These are phyloP conservation scores for Coleophoma cylindrospora DNA, from an alignment of 2,329 filamentous ascomycete species.

Conservation along the genomic window DNA sequence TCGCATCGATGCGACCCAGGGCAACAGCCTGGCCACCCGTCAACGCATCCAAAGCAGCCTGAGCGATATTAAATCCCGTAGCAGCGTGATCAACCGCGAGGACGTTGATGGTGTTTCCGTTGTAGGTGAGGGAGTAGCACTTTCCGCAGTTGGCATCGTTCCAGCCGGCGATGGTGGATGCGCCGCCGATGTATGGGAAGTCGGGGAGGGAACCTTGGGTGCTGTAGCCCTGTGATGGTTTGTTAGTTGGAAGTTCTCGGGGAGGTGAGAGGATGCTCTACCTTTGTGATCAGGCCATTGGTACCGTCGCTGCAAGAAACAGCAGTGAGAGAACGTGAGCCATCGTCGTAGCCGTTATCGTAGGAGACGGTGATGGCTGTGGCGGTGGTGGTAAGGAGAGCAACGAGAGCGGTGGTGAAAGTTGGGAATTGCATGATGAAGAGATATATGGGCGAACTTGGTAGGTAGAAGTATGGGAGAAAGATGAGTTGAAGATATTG, in stretches of 20 bases:
- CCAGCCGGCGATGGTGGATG: conserved; percentile 46
- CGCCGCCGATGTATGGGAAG: conserved; percentile 53
- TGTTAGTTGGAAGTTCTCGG: too few relatives aligned
- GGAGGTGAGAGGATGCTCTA: background rate
- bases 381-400: conserved; percentile 32
- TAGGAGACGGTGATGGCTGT: conserved; percentile 54
- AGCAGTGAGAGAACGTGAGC: conserved; percentile 43
- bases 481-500: background rate
- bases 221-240: conserved; percentile 40
- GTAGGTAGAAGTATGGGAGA: background rate
- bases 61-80: conserved; percentile 51
- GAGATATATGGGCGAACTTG: background rate
- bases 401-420: conserved; percentile 32
- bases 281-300: conserved; percentile 59
- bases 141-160: conserved; percentile 47
- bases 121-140: conserved; percentile 49
- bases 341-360: conserved; percentile 66
- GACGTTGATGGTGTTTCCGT: conserved; percentile 45
- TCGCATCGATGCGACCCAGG: conserved; percentile 48
- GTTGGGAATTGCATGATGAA: conserved; percentile 38
- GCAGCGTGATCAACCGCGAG: conserved; percentile 49
- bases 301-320: conserved; percentile 64
- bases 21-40: conserved; percentile 44
- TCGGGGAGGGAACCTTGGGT: conserved; percentile 44
- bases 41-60: conserved; percentile 49